Base-by-base conservation (phyloP, 2,329 filamentous ascomycete genomes). In the Pseudofabraea citricarpa region DNA sequence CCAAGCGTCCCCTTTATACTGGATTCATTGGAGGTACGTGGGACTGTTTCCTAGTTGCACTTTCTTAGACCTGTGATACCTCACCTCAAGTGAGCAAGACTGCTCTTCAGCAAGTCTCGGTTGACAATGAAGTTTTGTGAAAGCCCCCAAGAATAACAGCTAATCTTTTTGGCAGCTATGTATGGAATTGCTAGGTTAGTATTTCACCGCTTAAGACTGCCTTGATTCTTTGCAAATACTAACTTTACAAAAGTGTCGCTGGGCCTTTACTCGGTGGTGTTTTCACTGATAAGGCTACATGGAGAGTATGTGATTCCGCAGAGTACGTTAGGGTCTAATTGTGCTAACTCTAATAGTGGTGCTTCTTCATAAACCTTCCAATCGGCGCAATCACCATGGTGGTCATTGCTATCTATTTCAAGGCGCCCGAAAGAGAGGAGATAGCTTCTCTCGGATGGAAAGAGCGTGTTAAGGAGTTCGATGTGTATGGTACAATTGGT, bases 311-410 rank as follows among this genome's bases (percentile, higher is more conserved):
- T 31, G 27, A 6, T 10, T 31, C 6, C 27, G n/a, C n/a, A n/a
- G n/a, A n/a, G n/a, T n/a, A n/a, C n/a, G n/a, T n/a, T n/a, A n/a
- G n/a, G n/a, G n/a, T n/a, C n/a, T n/a, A n/a, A n/a, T n/a, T n/a
- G n/a, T n/a, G n/a, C 27, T 12, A 31, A n/a, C 27, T 31, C 3
- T 5, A 2, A 12, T 31, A 31, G 4, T 65, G 65, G 48, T 57
- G 55, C 31, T 54, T 56, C 43, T 56, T 55, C 52, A 66, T 67
- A 56, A 66, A 62, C 39, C 55, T 70, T 2, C 68, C 67, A 0
- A 58, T 68, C 33, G 65, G 66, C 5, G 63, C 57, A 16, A 44
- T 59, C 5, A 58, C 61, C 5, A 52, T 47, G 8, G 10, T 40
- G 8, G 31, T 44, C 15, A 44, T 48, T 15, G 12, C 24, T 6